Percentiles rank a stretch among this genome's conserved stretches.
phyloP scores from a whole-genome alignment of 352 stramenopile genomes.

The Aphanomyces cochlioides region DNA sequence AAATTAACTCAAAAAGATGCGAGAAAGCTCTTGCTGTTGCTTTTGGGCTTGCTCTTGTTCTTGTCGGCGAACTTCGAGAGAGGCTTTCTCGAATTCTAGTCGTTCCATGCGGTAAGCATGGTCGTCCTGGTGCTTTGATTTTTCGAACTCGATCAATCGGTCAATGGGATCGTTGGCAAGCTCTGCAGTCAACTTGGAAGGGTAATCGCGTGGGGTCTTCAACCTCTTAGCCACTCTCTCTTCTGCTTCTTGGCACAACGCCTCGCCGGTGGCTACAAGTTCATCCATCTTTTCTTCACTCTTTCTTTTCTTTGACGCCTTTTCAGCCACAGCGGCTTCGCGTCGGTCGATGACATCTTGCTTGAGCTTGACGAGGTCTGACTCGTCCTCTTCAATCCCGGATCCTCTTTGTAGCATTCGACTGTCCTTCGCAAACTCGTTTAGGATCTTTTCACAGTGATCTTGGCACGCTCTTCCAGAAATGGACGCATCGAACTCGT shows the following conservation, averaged over 20 bases:
- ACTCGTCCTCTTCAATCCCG: background rate
- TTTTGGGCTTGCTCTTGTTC: background rate
- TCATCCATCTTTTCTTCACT: background rate
- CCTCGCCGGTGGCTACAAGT: background rate
- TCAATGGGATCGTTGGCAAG: slow-evolving; percentile 1
- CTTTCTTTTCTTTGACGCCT: background rate
- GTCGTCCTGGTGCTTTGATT: background rate
- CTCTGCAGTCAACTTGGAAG: background rate
- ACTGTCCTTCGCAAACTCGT: slow-evolving; percentile 1
- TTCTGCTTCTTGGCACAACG: background rate
- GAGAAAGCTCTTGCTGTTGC: background rate
- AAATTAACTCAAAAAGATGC: too few species aligned
- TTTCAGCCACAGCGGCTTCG: background rate
- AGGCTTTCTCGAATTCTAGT: background rate
- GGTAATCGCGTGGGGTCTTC: background rate
- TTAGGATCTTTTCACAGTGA: background rate
- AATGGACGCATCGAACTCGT: slow-evolving; percentile 3
- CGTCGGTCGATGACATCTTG: slow-evolving; percentile 3
- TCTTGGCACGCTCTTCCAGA: background rate
- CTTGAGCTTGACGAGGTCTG: slow-evolving; percentile 2
- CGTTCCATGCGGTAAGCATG: slow-evolving; percentile 3
- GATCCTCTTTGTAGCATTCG: background rate
- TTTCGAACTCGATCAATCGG: slow-evolving; percentile 1
- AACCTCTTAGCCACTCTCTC: background rate
- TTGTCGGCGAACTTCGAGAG: background rate